Base-by-base conservation (phyloP, 108 stramenopile species). In the Discostella stelligeroides region DNA sequence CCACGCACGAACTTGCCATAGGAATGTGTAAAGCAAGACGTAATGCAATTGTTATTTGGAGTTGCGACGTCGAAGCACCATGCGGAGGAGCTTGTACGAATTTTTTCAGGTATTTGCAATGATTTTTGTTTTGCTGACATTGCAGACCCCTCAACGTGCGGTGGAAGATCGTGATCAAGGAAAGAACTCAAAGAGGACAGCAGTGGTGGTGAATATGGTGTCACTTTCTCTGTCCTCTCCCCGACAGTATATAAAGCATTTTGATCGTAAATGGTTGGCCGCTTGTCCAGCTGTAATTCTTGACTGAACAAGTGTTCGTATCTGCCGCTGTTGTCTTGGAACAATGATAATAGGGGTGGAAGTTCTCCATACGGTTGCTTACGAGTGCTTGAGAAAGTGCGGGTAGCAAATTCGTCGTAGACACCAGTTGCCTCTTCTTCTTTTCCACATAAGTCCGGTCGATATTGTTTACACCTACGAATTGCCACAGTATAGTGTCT, bases 51-150 rank as follows among this genome's bases (percentile, higher is more conserved):
- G 37, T 72, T 57, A 8, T 23, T 3, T 23, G 88, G 86, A 42
- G 90, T 84, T 14, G 91, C 89, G 58, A 95, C 81, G 63, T 97
- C 96, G 79, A 95, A 91, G 53, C 91, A 94, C 95, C 95, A 96
- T 1, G 92, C 68, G 14, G 92, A 84, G 50, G 73, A 74, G 30
- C 72, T 79, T 14, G 78, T 24, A 30, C 86, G 59, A 1, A 91
- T 20, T 45, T 75, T 75, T 49, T 58, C 55, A 7, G 92, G 95
- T 38, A 92, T 78, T 42, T 59, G 64, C 11, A 84, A 82, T 20
- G 41, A 37, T 46, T 43, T 60, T 53, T 46, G 28, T 72, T 66
- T 73, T 17, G 2, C 41, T 20, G 53, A 28, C 53, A 18, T 27
- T 4, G 28, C 13, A 13, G 28, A 11, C 13, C 9, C 53, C 27